Evolutionary conservation across 306 rosid species (phyloP), one percentile per base, ranked within the genome.

Genomic region (Citrullus colocynthis): DNA sequence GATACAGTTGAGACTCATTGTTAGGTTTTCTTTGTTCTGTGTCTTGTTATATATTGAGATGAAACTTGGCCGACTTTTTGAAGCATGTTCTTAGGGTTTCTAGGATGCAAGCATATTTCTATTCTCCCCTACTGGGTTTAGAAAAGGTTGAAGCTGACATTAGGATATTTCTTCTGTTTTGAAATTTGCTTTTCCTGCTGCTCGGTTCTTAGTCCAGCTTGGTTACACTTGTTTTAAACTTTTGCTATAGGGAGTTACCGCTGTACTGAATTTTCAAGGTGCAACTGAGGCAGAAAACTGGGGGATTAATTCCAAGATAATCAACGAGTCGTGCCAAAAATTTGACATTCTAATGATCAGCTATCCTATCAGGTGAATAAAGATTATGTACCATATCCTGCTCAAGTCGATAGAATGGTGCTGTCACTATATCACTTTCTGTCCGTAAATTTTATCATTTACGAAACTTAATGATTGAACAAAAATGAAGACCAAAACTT

Each of bases 231-330:
- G 45, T 77, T 72, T 65, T 70, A 69, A 82, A 81, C 82, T 84
- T 78, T 60, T 83, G 81, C 79, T 78, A 18, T 91, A 95, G 98
- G 98, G 97, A 80, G 77, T 95, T 81, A 88, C 98, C 57, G 97
- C 98, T 71, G 87, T 92, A 73, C 83, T 95, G 85, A 95, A 88
- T 83, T 95, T 92, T 77, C 98, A 95, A 87, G 83, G 96, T 86
- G 89, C 87, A 86, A 82, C 83, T 77, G 97, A 95, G 88, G 91
- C 98, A 65, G 96, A 92, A 85, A 92, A 92, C 85, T 95, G 98
- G 98, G 97, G 97, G 81, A 83, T 92, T 74, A 78, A 89, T 82
- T 84, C 88, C 77, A 86, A 85, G 73, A 84, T 89, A 78, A 89
- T 95, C 82, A 92, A 87, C 34, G 89, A 88, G 48, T 83, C 93